Conservation (phyloP, 495 filamentous ascomycete species). For the Lichenothelia convexa region DNA sequence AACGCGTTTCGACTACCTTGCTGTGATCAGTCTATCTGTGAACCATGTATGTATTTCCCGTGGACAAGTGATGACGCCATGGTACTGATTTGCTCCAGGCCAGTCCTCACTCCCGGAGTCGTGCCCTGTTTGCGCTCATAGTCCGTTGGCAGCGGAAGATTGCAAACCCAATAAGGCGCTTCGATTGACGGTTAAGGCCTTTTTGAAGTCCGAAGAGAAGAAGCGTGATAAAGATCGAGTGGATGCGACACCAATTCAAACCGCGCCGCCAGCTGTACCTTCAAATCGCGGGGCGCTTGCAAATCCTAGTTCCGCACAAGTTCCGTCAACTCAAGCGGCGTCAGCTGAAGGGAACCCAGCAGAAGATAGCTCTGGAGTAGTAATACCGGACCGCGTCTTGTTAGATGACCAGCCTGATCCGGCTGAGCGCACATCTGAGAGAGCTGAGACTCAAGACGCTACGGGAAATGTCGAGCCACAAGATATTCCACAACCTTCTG, state of each 20-base stretch:
- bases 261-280: slow-evolving; percentile 27
- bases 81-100: slow-evolving; percentile 28
- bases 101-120: slow-evolving; percentile 57
- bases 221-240: slow-evolving; percentile 47
- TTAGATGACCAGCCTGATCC: too few relatives aligned
- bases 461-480: slow-evolving; percentile 1
- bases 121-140: slow-evolving; percentile 87
- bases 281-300: too few relatives aligned
- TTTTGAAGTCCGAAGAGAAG: slow-evolving; percentile 73
- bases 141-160: slow-evolving; percentile 63
- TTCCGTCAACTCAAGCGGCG: too few relatives aligned
- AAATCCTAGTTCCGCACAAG: too few relatives aligned
- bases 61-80: neutral
- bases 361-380: too few relatives aligned
- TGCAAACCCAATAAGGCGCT: slow-evolving; percentile 80
- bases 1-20: slow-evolving; percentile 85
- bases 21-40: slow-evolving; percentile 90
- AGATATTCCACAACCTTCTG: slow-evolving; percentile 25
- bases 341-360: too few relatives aligned
- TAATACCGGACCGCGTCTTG: too few relatives aligned
- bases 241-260: slow-evolving; percentile 12
- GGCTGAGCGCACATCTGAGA: too few relatives aligned
- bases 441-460: too few relatives aligned
- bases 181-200: slow-evolving; percentile 74
- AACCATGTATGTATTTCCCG: slow-evolving; percentile 48